Evolutionary conservation across 2,329 filamentous ascomycete species (phyloP).

Genomic region (Fusarium longipes): DNA sequence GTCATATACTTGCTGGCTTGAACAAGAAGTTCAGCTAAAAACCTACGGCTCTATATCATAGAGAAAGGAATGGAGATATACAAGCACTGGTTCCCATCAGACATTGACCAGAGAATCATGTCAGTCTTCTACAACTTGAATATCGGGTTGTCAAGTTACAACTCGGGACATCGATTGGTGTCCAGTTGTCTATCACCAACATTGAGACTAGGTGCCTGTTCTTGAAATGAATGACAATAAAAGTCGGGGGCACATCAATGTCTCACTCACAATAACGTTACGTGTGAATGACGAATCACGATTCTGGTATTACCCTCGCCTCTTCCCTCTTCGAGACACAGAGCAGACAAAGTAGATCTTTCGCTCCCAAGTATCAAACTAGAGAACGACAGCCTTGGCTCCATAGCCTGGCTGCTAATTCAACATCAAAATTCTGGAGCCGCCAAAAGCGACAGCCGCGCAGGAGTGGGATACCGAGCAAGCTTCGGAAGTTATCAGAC

Average conservation of each 20-base stretch:
- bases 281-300: not conserved
- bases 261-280: not conserved
- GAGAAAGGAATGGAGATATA: too few species aligned
- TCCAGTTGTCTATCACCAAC: not conserved
- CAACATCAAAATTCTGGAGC: slow-evolving; percentile 30
- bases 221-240: not conserved
- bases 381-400: slow-evolving; percentile 13
- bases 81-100: too few species aligned
- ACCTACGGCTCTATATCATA: too few species aligned
- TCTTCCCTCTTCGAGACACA: slow-evolving; percentile 13
- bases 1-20: slow-evolving; percentile 33
- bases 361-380: not conserved
- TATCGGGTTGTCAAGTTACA: not conserved
- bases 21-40: slow-evolving; percentile 11
- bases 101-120: not conserved
- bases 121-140: not conserved
- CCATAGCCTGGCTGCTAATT: slow-evolving; percentile 18
- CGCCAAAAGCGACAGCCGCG: slow-evolving; percentile 43
- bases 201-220: not conserved
- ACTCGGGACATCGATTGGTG: not conserved
- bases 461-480: slow-evolving; percentile 21
- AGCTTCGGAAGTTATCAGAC: slow-evolving; percentile 25
- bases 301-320: slow-evolving; percentile 4
- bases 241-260: not conserved
- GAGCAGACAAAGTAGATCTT: slow-evolving; percentile 3